A percentile compares a stretch with the other conserved stretches of the same genome.
Evolutionary conservation across 306 rosid species (phyloP).

Genomic region (Quercus robur): DNA sequence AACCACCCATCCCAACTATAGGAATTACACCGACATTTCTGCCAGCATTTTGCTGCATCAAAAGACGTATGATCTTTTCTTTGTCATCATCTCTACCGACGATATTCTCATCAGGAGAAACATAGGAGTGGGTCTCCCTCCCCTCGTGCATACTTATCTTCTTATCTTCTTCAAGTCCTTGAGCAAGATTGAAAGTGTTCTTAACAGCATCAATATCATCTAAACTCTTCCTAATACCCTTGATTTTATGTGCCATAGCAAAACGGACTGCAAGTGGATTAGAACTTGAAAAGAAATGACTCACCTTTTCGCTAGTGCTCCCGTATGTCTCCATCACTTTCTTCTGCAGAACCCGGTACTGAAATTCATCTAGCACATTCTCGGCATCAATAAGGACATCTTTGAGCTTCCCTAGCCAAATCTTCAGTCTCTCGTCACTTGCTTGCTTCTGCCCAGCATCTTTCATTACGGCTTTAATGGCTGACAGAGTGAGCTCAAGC

Average conservation of each 20-base stretch:
- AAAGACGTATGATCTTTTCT: constrained; percentile 8
- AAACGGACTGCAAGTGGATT: no score
- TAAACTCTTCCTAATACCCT: background rate
- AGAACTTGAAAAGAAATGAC: no score
- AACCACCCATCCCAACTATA: constrained; percentile 24
- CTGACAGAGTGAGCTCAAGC: background rate
- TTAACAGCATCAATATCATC: background rate
- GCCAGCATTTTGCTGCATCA: background rate
- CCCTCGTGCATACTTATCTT: background rate
- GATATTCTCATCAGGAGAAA: constrained; percentile 20
- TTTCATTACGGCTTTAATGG: background rate
- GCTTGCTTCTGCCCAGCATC: constrained; percentile 8
- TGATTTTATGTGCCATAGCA: background rate
- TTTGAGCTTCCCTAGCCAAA: constrained; percentile 4
- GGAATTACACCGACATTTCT: constrained; percentile 11
- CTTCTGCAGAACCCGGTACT: no score
- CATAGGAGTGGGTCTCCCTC: constrained; percentile 19
- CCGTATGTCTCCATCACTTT: no score
- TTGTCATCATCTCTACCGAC: constrained; percentile 32
- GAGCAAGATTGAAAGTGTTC: background rate
- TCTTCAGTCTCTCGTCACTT: background rate
- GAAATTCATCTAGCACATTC: no score
- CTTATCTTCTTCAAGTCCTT: background rate
- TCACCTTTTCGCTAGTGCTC: no score
- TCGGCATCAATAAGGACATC: background rate